These are phyloP conservation scores for Neonectria magnoliae DNA, from an alignment of 2,329 filamentous ascomycete genomes.

Conservation along the genomic window DNA sequence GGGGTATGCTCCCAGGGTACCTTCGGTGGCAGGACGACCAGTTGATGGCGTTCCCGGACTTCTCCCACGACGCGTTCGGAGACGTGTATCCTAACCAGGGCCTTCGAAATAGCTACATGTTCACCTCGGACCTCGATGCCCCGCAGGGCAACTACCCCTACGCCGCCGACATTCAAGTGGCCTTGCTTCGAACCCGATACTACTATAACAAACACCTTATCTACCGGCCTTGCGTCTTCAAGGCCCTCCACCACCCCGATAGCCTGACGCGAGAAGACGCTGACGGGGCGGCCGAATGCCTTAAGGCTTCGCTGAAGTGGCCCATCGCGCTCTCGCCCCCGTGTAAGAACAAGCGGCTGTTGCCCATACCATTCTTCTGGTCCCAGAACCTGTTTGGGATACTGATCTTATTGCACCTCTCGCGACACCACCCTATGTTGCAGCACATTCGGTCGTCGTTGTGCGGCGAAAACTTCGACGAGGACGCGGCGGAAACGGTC, in stretches of 20 bases:
- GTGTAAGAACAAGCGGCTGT: slow-evolving; percentile 65
- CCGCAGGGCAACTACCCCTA: slow-evolving; percentile 55
- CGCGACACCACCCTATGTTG: slow-evolving; percentile 61
- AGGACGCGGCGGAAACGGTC: slow-evolving; percentile 60
- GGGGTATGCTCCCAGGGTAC: slow-evolving; percentile 61
- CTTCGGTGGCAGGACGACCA: slow-evolving; percentile 68
- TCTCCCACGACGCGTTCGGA: slow-evolving; percentile 29
- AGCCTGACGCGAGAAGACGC: slow-evolving; percentile 63
- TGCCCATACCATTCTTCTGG: slow-evolving; percentile 70
- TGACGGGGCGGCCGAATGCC: slow-evolving; percentile 64
- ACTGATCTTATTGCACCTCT: slow-evolving; percentile 65
- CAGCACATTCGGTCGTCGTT: slow-evolving; percentile 59
- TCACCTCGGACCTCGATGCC: slow-evolving; percentile 37
- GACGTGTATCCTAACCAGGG: slow-evolving; percentile 33
- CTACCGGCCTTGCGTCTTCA: slow-evolving; percentile 68
- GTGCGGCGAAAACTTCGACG: slow-evolving; percentile 60
- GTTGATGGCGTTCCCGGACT: slow-evolving; percentile 43
- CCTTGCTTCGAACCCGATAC: slow-evolving; percentile 66
- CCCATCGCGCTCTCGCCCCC: slow-evolving; percentile 67
- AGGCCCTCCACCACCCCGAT: slow-evolving; percentile 67
- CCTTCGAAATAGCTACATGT: slow-evolving; percentile 35
- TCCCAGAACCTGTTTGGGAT: slow-evolving; percentile 70
- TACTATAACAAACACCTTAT: slow-evolving; percentile 68
- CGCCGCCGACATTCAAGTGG: slow-evolving; percentile 65
- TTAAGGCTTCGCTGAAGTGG: slow-evolving; percentile 68